Base-by-base conservation (phyloP, 192 early-diverging fungal genomes). In the Podila epigama region DNA sequence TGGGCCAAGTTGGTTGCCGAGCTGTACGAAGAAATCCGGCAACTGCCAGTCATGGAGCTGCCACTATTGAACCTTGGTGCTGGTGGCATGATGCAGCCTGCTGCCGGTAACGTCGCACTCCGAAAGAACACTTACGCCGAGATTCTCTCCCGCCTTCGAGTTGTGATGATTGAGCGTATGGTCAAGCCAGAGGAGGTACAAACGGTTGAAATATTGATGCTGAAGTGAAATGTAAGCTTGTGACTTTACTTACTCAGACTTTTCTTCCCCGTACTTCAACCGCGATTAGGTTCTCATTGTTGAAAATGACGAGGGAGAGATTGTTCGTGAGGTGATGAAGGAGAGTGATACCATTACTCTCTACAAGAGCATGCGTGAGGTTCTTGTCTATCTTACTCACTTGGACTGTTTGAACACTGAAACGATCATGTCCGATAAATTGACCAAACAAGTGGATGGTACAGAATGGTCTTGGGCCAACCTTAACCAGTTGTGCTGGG, bases 271-370 rank as follows among this genome's bases (percentile, higher is more conserved):
- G 9, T 7, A 13, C 32, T 0, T 69, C 52, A 25, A n/a, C 33
- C 31, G 13, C 12, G 9, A n/a, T n/a, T 69, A 89, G 88, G 94
- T 96, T 8, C 84, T 99, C 33, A 91, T 99, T 57, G 96, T 97
- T 25, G 96, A 98, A 73, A 98, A 99, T 80, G 98, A 99, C 63
- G 96, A 99, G 73, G 98, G 98, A 48, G 98, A 98, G 85, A 95
- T 98, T 85, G 97, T 99, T 20, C 91, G 98, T 44, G 98, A 98
- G 83, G 92, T 91, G 35, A 84, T 98, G 77, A 97, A 97, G 80
- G 98, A 98, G 79, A 95, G 94, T 61, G 97, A 99, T 80, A 99
- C 97, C 32, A 97, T 99, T 68, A 92, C 92, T 4, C 80, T 98
- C 12, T 99, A 99, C 88, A 99, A 99, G 87, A 92, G 92, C 59